Percentiles rank a stretch among this genome's conserved stretches.
These are phyloP conservation scores for Brettanomyces custersianus DNA, from an alignment of 805 yeast species.

Conservation along the genomic window DNA sequence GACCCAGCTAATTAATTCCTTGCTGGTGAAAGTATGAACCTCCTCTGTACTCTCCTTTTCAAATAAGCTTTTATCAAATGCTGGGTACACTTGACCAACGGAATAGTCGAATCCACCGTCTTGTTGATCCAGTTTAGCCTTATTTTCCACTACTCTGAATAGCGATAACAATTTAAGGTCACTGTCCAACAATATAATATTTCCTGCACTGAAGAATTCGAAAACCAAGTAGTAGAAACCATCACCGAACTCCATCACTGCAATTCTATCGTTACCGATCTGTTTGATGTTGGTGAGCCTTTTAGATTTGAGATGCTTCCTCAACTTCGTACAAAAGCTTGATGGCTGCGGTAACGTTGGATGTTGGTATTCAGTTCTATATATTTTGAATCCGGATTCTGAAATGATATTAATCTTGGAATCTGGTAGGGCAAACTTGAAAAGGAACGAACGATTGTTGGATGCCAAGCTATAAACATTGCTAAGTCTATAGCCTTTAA, in stretches of 20 bases:
- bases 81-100: constrained; percentile 62
- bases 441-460: constrained; percentile 60
- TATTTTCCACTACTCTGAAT: constrained; percentile 54
- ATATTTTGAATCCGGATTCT: constrained; percentile 81
- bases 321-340: constrained; percentile 72
- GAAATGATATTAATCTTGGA: constrained; percentile 66
- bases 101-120: constrained; percentile 41
- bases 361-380: constrained; percentile 72
- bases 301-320: constrained; percentile 79
- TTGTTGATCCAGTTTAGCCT: constrained; percentile 54
- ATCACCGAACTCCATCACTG: constrained; percentile 78
- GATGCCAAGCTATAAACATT: constrained; percentile 77
- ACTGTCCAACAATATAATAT: constrained; percentile 68
- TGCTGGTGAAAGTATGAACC: constrained; percentile 3
- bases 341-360: constrained; percentile 78
- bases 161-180: constrained; percentile 59
- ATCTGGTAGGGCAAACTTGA: constrained; percentile 79
- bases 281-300: constrained; percentile 67
- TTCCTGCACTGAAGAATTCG: constrained; percentile 95
- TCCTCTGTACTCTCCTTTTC: constrained; percentile 3
- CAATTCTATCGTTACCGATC: constrained; percentile 71
- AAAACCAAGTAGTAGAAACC: constrained; percentile 70
- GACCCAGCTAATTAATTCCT: constrained; percentile 34
- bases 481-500: constrained; percentile 64
- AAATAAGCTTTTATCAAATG: constrained; percentile 50